Percentiles rank a stretch among this genome's conserved stretches.
Conservation (phyloP, 1,284 basidiomycete genomes). For the Prillingera fragicola region DNA sequence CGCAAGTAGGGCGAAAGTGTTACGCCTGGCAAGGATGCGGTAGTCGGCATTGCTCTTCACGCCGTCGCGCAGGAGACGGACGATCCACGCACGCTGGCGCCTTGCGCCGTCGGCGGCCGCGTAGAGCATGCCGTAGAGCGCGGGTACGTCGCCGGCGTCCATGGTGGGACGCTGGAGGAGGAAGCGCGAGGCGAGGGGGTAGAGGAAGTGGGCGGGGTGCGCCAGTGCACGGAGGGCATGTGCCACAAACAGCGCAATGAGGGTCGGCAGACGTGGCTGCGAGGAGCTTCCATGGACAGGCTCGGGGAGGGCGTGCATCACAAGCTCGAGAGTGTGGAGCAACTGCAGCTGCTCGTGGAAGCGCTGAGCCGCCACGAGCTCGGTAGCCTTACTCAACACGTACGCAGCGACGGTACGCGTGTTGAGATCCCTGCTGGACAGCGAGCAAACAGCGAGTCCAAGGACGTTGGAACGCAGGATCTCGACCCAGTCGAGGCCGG, state of each 20-base stretch:
- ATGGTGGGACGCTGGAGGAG: constrained; percentile 73
- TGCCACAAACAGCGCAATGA: constrained; percentile 70
- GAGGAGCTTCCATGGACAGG: constrained; percentile 10
- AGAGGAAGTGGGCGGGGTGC: constrained; percentile 71
- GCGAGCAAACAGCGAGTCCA: constrained; percentile 64
- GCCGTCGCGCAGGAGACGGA: constrained; percentile 75
- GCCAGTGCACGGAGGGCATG: constrained; percentile 73
- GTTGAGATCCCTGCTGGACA: constrained; percentile 62
- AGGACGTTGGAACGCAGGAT: constrained; percentile 75
- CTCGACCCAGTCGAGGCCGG: constrained; percentile 73
- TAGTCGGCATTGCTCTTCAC: constrained; percentile 68
- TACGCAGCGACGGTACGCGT: constrained; percentile 55
- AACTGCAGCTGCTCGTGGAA: constrained; percentile 79
- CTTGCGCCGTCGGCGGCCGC: constrained; percentile 65
- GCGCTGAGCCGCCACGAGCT: constrained; percentile 30
- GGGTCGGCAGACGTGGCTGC: constrained; percentile 54
- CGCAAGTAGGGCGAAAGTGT: constrained; percentile 80
- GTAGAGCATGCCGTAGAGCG: constrained; percentile 80
- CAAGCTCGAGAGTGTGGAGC: constrained; percentile 64
- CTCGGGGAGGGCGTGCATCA: constrained; percentile 58
- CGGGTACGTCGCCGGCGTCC: constrained; percentile 70
- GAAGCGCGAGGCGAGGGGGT: constrained; percentile 72
- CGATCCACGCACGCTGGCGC: constrained; percentile 80
- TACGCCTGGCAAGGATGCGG: constrained; percentile 69
- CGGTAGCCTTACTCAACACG: constrained; percentile 27